Evolutionary conservation across 2,329 filamentous ascomycete genomes (phyloP).

Genomic region (Aspergillus japonicus): DNA sequence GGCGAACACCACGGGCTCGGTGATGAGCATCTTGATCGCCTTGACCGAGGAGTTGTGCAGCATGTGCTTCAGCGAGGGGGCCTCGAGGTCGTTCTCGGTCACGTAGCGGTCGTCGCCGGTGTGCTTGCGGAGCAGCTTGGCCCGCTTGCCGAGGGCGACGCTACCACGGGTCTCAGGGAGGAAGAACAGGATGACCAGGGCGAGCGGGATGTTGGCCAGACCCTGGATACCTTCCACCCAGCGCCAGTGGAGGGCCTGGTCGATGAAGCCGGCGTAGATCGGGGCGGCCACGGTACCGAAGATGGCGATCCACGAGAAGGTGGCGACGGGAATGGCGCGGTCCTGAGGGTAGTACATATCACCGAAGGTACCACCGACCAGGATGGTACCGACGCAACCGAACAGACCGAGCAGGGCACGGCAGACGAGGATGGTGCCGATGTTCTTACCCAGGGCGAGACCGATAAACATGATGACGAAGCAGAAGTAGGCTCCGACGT

Average conservation of each 20-base stretch:
- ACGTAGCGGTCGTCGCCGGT: conserved; percentile 53
- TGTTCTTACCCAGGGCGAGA: conserved; percentile 49
- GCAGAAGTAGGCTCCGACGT: conserved; percentile 47
- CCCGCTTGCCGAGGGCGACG: conserved; percentile 51
- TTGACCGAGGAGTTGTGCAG: conserved; percentile 50
- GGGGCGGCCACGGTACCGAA: conserved; percentile 54
- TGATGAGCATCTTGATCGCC: conserved; percentile 51
- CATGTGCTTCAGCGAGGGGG: conserved; percentile 46
- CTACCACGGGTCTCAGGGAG: conserved; percentile 51
- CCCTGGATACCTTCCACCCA: conserved; percentile 57
- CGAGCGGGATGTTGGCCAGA: conserved; percentile 51
- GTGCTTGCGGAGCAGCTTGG: conserved; percentile 47
- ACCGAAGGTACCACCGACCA: conserved; percentile 52
- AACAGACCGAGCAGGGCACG: conserved; percentile 51
- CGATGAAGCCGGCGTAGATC: conserved; percentile 56
- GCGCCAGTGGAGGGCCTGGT: conserved; percentile 53
- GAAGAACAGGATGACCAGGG: conserved; percentile 45
- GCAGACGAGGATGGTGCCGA: conserved; percentile 50
- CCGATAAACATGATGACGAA: conserved; percentile 52
- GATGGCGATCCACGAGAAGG: conserved; percentile 52
- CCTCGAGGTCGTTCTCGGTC: conserved; percentile 53
- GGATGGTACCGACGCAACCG: conserved; percentile 51
- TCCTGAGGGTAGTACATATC: conserved; percentile 51
- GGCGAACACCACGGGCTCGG: conserved; percentile 51
- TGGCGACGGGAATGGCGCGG: conserved; percentile 49